These are phyloP conservation scores for Adenanthera pavonina DNA, from an alignment of 306 rosid species.

Conservation along the genomic window DNA sequence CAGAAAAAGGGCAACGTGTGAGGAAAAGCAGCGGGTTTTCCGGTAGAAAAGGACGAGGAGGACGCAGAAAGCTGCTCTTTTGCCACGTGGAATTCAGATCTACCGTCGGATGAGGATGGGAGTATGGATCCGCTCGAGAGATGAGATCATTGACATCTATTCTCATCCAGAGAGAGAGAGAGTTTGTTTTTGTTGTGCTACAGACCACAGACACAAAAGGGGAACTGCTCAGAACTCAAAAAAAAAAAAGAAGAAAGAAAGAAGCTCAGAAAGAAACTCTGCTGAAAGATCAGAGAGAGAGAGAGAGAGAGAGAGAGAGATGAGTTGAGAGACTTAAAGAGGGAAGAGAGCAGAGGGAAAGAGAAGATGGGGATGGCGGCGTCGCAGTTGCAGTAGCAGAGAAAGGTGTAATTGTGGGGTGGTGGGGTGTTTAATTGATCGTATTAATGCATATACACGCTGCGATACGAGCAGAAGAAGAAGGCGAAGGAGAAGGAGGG, in stretches of 20 bases:
- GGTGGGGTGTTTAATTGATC: constrained; percentile 15
- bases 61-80: constrained; percentile 49
- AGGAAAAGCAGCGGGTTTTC: constrained; percentile 95
- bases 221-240: constrained; percentile 43
- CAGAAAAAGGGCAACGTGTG: constrained; percentile 49
- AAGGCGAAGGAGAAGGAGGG: neutral
- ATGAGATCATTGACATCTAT: constrained; percentile 52
- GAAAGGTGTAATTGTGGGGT: constrained; percentile 50
- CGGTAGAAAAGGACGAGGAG: constrained; percentile 70
- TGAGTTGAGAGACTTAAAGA: constrained; percentile 53
- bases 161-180: constrained; percentile 34
- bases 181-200: constrained; percentile 38
- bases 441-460: constrained; percentile 49
- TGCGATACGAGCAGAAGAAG: neutral
- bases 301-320: constrained; percentile 24
- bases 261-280: constrained; percentile 43
- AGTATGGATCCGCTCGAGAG: constrained; percentile 34
- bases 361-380: constrained; percentile 80
- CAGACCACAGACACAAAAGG: constrained; percentile 48
- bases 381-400: constrained; percentile 44
- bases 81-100: constrained; percentile 37
- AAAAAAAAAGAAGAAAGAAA: neutral
- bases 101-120: constrained; percentile 45
- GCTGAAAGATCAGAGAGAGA: constrained; percentile 40
- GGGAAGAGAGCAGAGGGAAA: constrained; percentile 50